phyloP scores from a whole-genome alignment of 116 monocot genomes.

The Zostera marina region DNA sequence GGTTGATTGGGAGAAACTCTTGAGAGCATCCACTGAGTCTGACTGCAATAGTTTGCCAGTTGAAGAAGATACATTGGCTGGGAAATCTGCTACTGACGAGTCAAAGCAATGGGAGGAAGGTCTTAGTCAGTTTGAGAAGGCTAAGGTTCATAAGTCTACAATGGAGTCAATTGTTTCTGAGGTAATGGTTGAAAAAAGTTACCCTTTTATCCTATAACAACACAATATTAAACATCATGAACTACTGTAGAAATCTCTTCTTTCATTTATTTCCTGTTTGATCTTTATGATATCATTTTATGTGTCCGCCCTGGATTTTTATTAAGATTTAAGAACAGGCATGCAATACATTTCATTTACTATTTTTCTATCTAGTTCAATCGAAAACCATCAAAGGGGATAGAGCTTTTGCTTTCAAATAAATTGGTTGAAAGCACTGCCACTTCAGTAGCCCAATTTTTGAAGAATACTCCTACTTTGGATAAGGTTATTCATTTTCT shows the following conservation, averaged over 20 bases:
- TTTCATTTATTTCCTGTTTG: not conserved
- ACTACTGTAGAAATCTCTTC: not conserved
- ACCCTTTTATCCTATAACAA: not conserved
- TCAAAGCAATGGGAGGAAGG: constrained; percentile 40
- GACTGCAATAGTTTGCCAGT: constrained; percentile 18
- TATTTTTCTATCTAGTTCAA: constrained; percentile 44
- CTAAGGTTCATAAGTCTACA: constrained; percentile 92
- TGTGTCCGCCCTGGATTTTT: not conserved
- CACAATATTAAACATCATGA: not conserved
- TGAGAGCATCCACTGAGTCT: constrained; percentile 38
- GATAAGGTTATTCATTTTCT: constrained; percentile 53
- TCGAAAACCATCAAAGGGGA: constrained; percentile 63
- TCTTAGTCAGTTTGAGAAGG: constrained; percentile 80
- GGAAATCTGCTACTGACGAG: constrained; percentile 22
- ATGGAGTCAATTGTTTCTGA: constrained; percentile 77
- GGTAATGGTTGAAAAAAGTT: constrained; percentile 19
- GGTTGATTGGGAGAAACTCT: constrained; percentile 76
- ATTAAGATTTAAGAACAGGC: not conserved
- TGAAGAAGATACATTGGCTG: constrained; percentile 34
- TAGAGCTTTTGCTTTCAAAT: constrained; percentile 68
- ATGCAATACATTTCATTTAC: no score
- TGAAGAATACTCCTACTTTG: constrained; percentile 66
- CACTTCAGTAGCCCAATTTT: constrained; percentile 62
- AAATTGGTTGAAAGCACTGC: constrained; percentile 72
- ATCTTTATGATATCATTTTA: not conserved